Evolutionary conservation across 2,329 filamentous ascomycete species (phyloP).

Genomic region (Cryphonectria carpinicola): DNA sequence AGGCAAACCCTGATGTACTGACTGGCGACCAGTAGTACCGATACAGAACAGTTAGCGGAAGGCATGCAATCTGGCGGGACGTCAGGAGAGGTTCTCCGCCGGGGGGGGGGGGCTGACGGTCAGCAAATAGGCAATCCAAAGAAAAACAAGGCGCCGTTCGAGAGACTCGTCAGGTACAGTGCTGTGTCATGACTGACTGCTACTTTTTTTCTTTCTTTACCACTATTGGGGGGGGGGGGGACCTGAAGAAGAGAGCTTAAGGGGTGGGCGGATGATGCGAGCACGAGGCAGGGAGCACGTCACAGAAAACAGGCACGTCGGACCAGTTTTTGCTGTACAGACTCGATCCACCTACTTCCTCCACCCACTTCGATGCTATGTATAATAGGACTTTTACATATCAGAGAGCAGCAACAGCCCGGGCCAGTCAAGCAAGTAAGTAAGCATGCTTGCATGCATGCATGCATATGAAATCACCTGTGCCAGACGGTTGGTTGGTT

Average conservation of each 20-base stretch:
- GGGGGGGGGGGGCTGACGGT: background rate
- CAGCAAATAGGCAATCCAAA: background rate
- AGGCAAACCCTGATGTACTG: background rate
- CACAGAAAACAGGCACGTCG: conserved; percentile 1
- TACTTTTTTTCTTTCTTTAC: too few species aligned
- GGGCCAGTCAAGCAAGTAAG: background rate
- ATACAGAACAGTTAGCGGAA: background rate
- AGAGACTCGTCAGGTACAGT: background rate
- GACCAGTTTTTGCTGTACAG: too few species aligned
- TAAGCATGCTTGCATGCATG: background rate
- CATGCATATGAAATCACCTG: background rate
- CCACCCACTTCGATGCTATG: too few species aligned
- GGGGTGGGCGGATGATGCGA: conserved; percentile 17
- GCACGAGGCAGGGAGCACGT: conserved; percentile 18
- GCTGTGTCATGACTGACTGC: too few species aligned
- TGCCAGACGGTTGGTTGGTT: background rate
- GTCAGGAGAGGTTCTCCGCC: background rate
- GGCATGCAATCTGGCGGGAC: background rate
- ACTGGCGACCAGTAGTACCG: too few species aligned
- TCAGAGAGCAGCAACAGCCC: background rate
- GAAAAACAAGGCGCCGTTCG: background rate
- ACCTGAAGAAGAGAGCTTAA: background rate
- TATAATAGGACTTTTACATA: too few species aligned
- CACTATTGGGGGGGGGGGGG: too few species aligned
- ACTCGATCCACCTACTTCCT: too few species aligned